Base-by-base conservation (phyloP, 2,329 filamentous ascomycete species). In the Emergomyces orientalis region DNA sequence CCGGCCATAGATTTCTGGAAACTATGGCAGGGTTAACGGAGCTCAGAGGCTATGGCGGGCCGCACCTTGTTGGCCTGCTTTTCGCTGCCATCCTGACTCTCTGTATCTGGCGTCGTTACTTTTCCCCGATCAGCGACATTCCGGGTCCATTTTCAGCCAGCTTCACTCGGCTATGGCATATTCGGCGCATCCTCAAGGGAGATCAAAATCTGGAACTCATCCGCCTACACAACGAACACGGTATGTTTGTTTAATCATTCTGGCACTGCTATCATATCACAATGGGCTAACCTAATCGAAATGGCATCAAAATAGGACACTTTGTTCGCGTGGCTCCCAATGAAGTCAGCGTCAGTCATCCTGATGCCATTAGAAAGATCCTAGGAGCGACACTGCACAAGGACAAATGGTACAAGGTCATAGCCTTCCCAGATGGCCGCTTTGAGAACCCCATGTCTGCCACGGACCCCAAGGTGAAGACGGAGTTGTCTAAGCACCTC, bases 281-380 rank as follows among this genome's bases (percentile, higher is more conserved):
- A 22, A 22, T 41, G 6, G n/a, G 37, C 54, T 13, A 43, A 59
- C 37, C 41, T 47, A 51, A 59, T 30, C 39, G 11, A 30, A 52
- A 30, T 45, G 47, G 30, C 41, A 37, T 6, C 37, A 43, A 58
- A n/a, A 37, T 52, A 75, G 72, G 74, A 1, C 67, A 72, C 39
- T 80, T 80, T 66, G 75, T 80, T 37, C 76, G 79, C 19, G 78
- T 80, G 39, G 70, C 72, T 6, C 70, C 74, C 32, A 75, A 79
- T 59, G 78, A 80, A 71, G 73, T 80, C 64, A 78, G 75, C 63
- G 72, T 80, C 47, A 72, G 72, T 59, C 74, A 80, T 64, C 75
- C 77, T 1, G 73, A 78, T 63, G 78, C 73, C 17, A 69, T 78
- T 25, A 71, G 70, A 25, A 68, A 72, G 54, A 68, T 80, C 14